Evolutionary conservation across 139 green algal species (phyloP), one percentile per base, ranked within the genome.

Genomic region (Ettlia oleoabundans): DNA sequence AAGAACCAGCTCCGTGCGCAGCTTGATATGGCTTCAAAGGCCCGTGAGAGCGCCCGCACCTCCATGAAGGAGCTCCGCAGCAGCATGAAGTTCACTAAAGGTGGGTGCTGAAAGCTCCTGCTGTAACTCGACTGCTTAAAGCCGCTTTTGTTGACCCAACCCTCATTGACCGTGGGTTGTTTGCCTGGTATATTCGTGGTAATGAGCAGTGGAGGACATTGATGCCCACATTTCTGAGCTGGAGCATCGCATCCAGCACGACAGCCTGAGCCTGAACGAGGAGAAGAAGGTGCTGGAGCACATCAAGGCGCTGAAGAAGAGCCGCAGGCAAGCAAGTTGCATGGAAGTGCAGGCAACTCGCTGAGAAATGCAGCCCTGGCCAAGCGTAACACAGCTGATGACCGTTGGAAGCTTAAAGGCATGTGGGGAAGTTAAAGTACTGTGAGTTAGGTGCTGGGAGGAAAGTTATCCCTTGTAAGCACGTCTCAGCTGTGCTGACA

Each of bases 231-330:
- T 89, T 35, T 38, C 32, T 0, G 79, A 80, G 67, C 68, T 86
- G 64, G 85, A 89, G 80, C 41, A 84, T 40, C 63, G 55, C 30
- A 76, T 86, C n/a, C n/a, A 33, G 28, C 85, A 89, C 74, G 58
- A 47, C 66, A 75, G 53, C 33, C 73, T 89, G 19, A 68, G 33
- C 62, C 65, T 89, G 63, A 84, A 69, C 51, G 85, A 89, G 72
- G 85, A 89, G 79, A 89, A 89, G 80, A 78, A 69, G 58, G 28
- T 84, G 41, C 47, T 89, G 80, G 85, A 89, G 64, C 81, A 89
- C 47, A 86, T 89, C 42, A 70, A 72, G 38, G 30, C 69, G 76
- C 80, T 89, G 37, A 86, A 86, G 74, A 74, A 81, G 68, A 76
- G 84, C 47, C 65, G 78, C 78, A 75, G 77, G 61, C 76, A 33